phyloP scores from a whole-genome alignment of 192 early-diverging fungal species.

The Haplosporangium gracile region DNA sequence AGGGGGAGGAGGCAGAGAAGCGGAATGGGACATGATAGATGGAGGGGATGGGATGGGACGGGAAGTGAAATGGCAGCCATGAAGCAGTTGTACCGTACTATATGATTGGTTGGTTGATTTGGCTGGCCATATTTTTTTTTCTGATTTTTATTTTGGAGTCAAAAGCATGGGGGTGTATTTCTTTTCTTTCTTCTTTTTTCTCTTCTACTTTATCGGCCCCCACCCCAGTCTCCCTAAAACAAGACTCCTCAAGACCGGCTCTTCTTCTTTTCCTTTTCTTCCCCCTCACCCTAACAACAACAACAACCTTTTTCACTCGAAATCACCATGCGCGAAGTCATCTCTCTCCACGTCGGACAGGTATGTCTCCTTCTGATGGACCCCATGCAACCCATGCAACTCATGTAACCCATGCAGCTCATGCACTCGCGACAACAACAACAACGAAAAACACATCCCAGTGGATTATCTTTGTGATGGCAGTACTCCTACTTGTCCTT shows the following conservation, averaged over 20 bases:
- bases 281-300: neutral
- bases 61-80: neutral
- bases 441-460: neutral
- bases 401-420: neutral
- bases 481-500: neutral
- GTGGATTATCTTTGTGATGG: neutral
- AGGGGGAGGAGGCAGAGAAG: neutral
- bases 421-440: neutral
- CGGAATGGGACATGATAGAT: neutral
- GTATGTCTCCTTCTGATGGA: neutral
- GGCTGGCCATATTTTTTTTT: neutral
- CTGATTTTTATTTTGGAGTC: neutral
- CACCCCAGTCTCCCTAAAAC: conserved; percentile 1
- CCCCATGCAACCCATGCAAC: neutral
- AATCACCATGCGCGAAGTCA: conserved; percentile 79
- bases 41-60: neutral
- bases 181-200: neutral
- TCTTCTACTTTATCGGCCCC: conserved; percentile 8
- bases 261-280: neutral
- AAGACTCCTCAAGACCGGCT: conserved; percentile 9
- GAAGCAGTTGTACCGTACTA: neutral
- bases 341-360: conserved; percentile 85
- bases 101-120: neutral
- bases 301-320: neutral
- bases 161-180: neutral